Evolutionary conservation across 768 basidiomycete species (phyloP).

Genomic region (Termitomyces sp.): DNA sequence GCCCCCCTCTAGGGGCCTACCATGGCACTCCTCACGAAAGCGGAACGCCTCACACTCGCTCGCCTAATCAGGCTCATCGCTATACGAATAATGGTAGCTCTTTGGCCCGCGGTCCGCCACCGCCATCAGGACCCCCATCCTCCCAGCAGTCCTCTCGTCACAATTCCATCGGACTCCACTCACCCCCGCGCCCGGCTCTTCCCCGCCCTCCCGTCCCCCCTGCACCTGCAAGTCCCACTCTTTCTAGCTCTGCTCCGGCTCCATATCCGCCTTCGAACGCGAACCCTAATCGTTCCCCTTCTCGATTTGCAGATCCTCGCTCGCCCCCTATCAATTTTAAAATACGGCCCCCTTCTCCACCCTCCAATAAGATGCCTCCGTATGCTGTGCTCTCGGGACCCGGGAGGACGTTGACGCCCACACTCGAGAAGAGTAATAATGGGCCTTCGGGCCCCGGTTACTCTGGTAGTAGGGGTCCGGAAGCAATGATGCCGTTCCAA

Average conservation of each 20-base stretch:
- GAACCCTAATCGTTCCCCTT: constrained; percentile 20
- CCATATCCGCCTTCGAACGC: constrained; percentile 12
- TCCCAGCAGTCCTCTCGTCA: constrained; percentile 21
- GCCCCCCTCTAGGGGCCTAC: constrained; percentile 20
- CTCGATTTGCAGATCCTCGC: constrained; percentile 20
- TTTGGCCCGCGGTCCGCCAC: constrained; percentile 18
- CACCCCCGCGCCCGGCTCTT: constrained; percentile 28
- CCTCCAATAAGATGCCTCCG: constrained; percentile 14
- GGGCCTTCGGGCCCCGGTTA: constrained; percentile 12
- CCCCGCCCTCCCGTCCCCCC: constrained; percentile 21
- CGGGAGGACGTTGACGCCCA: constrained; percentile 20
- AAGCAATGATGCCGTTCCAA: constrained; percentile 22
- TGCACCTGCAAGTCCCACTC: constrained; percentile 18
- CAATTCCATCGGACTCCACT: constrained; percentile 23
- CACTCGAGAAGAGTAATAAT: constrained; percentile 15
- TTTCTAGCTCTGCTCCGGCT: constrained; percentile 5
- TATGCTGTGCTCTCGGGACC: constrained; percentile 18
- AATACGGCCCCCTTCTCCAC: constrained; percentile 28
- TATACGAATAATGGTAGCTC: constrained; percentile 24
- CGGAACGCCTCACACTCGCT: constrained; percentile 21
- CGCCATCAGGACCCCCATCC: constrained; percentile 4
- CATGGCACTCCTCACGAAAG: constrained; percentile 15
- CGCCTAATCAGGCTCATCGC: constrained; percentile 38
- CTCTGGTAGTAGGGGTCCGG: constrained; percentile 23
- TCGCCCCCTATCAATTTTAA: constrained; percentile 27